A percentile compares a stretch with the other conserved stretches of the same genome.
phyloP scores from a whole-genome alignment of 352 stramenopile species.

The Phytophthora sp. region DNA sequence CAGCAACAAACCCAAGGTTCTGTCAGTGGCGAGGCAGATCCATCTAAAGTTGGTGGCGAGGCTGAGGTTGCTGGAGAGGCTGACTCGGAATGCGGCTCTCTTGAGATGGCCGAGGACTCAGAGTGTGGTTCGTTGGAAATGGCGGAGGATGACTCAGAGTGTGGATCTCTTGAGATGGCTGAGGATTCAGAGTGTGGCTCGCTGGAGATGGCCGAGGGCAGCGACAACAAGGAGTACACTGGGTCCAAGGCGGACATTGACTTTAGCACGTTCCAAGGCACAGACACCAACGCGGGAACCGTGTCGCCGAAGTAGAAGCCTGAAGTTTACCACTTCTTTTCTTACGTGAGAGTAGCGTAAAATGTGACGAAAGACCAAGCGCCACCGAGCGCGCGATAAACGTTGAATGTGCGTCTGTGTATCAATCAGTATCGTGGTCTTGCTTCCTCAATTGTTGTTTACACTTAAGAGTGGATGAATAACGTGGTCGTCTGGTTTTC shows the following conservation, averaged over 20 bases:
- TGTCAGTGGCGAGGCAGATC: not conserved
- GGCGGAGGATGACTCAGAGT: slow-evolving; percentile 29
- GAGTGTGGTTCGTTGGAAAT: slow-evolving; percentile 38
- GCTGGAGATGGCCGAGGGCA: not conserved
- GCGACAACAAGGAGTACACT: slow-evolving; percentile 22
- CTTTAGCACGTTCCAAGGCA: slow-evolving; percentile 31
- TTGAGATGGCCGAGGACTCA: slow-evolving; percentile 29
- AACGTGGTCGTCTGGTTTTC: too few relatives aligned
- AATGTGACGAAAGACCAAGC: slow-evolving; percentile 40
- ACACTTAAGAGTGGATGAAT: too few relatives aligned
- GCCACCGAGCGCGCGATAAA: slow-evolving; percentile 28
- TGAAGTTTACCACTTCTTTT: slow-evolving; percentile 11
- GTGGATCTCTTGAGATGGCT: slow-evolving; percentile 36
- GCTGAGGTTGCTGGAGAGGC: slow-evolving; percentile 14
- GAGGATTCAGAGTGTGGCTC: slow-evolving; percentile 28
- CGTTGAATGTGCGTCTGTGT: slow-evolving; percentile 38
- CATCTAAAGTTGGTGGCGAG: not conserved
- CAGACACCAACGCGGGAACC: slow-evolving; percentile 24
- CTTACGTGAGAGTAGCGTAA: slow-evolving; percentile 44
- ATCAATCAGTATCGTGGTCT: slow-evolving; percentile 4
- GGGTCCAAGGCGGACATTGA: slow-evolving; percentile 41
- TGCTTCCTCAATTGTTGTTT: slow-evolving; percentile 3
- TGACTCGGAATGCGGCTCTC: slow-evolving; percentile 24
- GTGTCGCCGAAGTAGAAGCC: slow-evolving; percentile 27
- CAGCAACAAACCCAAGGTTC: not conserved